Conservation (phyloP, 257 asterid species). For the Haberlea rhodopensis region DNA sequence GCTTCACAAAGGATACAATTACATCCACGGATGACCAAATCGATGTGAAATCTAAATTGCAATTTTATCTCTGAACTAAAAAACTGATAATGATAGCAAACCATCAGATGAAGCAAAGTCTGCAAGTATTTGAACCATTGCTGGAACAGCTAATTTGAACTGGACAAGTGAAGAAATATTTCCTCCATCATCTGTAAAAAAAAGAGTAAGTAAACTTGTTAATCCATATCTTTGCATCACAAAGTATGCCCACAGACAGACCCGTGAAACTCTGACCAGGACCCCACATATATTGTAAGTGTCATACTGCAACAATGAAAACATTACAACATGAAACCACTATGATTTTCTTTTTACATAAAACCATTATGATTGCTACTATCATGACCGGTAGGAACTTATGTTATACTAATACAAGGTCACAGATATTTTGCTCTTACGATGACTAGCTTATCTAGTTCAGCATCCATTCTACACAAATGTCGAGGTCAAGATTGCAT, state of each 20-base stretch:
- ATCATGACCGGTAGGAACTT: slow-evolving; percentile 12
- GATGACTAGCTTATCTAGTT: slow-evolving; percentile 3
- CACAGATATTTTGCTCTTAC: slow-evolving; percentile 2
- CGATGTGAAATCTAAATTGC: slow-evolving; percentile 10
- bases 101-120: slow-evolving; percentile 92
- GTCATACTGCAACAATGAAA: slow-evolving; percentile 12
- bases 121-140: slow-evolving; percentile 96
- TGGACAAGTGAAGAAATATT: slow-evolving; percentile 87
- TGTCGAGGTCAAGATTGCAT: slow-evolving; percentile 15
- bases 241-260: slow-evolving; percentile 16
- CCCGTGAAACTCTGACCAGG: neutral
- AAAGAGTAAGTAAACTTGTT: slow-evolving; percentile 1
- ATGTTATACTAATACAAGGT: slow-evolving; percentile 9
- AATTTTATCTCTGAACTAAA: slow-evolving; percentile 9
- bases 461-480: slow-evolving; percentile 21
- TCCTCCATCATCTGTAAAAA: slow-evolving; percentile 88
- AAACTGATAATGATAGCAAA: slow-evolving; percentile 31
- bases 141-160: slow-evolving; percentile 84
- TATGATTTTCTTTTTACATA: no score
- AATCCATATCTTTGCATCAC: neutral
- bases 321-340: slow-evolving; percentile 10
- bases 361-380: slow-evolving; percentile 8
- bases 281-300: no score
- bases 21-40: slow-evolving; percentile 31
- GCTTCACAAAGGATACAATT: slow-evolving; percentile 48